These are phyloP conservation scores for Lablab purpureus DNA, from an alignment of 306 rosid species.

Conservation along the genomic window DNA sequence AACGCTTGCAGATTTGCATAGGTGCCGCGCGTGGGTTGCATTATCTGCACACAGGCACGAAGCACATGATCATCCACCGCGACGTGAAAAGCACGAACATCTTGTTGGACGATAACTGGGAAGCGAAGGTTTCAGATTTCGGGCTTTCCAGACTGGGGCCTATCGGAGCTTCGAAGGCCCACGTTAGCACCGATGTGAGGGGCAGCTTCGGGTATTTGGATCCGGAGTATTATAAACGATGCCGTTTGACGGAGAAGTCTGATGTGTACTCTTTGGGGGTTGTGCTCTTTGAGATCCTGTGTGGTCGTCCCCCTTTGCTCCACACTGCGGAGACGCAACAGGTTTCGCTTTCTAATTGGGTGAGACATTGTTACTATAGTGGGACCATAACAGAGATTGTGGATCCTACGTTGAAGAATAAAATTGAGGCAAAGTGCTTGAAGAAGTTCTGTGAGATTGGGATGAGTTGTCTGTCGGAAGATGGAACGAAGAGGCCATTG, in stretches of 20 bases:
- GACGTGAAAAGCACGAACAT: constrained; percentile 69
- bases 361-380: background rate
- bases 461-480: constrained; percentile 55
- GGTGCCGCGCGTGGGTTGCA: constrained; percentile 62
- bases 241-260: constrained; percentile 22
- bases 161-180: constrained; percentile 1
- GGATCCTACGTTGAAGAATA: constrained; percentile 53
- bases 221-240: background rate
- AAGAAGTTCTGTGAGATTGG: constrained; percentile 53
- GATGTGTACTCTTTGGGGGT: constrained; percentile 76
- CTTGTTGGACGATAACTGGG: constrained; percentile 56
- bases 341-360: constrained; percentile 57
- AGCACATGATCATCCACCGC: constrained; percentile 59
- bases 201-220: background rate
- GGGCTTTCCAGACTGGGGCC: constrained; percentile 61
- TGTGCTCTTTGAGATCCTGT: constrained; percentile 61
- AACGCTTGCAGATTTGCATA: constrained; percentile 48
- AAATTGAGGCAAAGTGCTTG: constrained; percentile 46
- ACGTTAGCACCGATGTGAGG: constrained; percentile 40
- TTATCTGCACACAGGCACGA: constrained; percentile 59
- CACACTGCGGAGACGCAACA: constrained; percentile 26
- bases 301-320: constrained; percentile 51
- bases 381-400: constrained; percentile 49
- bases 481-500: constrained; percentile 54
- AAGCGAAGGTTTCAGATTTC: constrained; percentile 60